These are phyloP conservation scores for Peterozyma xylosa DNA, from an alignment of 805 yeast species.

Conservation along the genomic window DNA sequence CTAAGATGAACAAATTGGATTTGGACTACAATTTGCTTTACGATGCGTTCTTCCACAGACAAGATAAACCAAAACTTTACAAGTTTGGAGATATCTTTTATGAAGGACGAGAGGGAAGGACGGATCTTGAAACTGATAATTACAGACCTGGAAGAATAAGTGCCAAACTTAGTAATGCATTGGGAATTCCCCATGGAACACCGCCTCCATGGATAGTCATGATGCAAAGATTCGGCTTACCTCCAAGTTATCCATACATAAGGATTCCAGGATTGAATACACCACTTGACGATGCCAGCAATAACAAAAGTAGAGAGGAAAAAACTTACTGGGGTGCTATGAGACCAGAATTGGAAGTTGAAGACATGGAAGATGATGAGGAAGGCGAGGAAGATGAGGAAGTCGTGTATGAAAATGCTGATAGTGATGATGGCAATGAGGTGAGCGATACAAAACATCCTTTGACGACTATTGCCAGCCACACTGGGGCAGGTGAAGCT, in stretches of 20 bases:
- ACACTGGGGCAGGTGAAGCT: conserved; percentile 4
- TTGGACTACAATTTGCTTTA: conserved; percentile 76
- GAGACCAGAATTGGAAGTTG: conserved; percentile 17
- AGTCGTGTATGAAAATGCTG: conserved; percentile 12
- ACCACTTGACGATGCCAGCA: conserved; percentile 18
- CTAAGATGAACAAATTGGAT: conserved; percentile 79
- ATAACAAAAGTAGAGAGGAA: conserved; percentile 11
- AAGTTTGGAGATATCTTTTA: conserved; percentile 71
- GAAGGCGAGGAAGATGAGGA: conserved; percentile 21
- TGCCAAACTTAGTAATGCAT: conserved; percentile 52
- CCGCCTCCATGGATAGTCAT: conserved; percentile 77
- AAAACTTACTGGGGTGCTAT: conserved; percentile 23
- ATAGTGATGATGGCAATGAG: conserved; percentile 20
- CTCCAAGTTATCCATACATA: conserved; percentile 72
- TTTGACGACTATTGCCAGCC: conserved; percentile 19
- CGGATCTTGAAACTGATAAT: conserved; percentile 26
- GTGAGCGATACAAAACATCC: conserved; percentile 19
- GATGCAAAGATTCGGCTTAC: conserved; percentile 68
- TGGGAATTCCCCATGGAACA: conserved; percentile 51
- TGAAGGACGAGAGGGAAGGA: conserved; percentile 60
- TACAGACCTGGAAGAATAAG: conserved; percentile 66
- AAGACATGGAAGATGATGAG: conserved; percentile 24
- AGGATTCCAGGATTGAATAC: conserved; percentile 47
- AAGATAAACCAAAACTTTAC: conserved; percentile 62
- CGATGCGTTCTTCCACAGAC: conserved; percentile 81